Percentiles rank a stretch among this genome's conserved stretches.
Evolutionary conservation across 495 filamentous ascomycete genomes (phyloP).

Genomic region (Penicillium psychrofluorescens): DNA sequence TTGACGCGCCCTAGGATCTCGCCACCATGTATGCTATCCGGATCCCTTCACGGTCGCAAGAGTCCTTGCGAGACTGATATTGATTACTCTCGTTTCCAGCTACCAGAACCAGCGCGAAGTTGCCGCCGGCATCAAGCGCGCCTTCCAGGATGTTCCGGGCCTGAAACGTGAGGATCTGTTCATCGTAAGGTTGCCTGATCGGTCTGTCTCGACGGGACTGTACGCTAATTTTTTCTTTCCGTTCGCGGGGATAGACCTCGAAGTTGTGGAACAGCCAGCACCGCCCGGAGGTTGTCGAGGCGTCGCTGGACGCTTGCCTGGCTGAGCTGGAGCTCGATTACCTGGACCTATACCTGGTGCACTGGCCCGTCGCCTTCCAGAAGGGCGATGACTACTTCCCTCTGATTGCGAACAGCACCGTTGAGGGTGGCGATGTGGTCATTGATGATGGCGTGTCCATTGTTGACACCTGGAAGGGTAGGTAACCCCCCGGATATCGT

Average conservation of each 20-base stretch:
- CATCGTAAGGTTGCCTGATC: constrained; percentile 24
- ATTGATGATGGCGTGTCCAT: constrained; percentile 43
- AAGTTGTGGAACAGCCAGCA: constrained; percentile 47
- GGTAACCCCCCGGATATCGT: background rate
- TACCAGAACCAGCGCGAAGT: constrained; percentile 46
- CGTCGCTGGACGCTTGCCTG: constrained; percentile 38
- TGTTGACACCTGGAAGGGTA: constrained; percentile 45
- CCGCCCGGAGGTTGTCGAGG: constrained; percentile 38
- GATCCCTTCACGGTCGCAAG: background rate
- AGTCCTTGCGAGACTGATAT: constrained; percentile 12
- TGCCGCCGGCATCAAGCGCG: constrained; percentile 37
- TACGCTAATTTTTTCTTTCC: too few relatives aligned
- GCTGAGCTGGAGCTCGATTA: constrained; percentile 43
- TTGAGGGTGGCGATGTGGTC: constrained; percentile 31
- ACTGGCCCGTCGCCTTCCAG: constrained; percentile 45
- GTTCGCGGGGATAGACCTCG: constrained; percentile 25
- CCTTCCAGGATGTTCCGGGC: constrained; percentile 38
- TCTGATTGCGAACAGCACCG: constrained; percentile 24
- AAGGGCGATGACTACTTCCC: constrained; percentile 38
- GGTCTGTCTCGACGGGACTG: too few relatives aligned
- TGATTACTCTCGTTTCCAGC: constrained; percentile 35
- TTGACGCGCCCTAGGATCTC: constrained; percentile 28
- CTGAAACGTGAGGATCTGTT: constrained; percentile 45
- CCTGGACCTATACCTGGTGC: constrained; percentile 46
- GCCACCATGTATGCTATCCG: constrained; percentile 32